Evolutionary conservation across 257 asterid species (phyloP).

Genomic region (Salvia rosmarinus): DNA sequence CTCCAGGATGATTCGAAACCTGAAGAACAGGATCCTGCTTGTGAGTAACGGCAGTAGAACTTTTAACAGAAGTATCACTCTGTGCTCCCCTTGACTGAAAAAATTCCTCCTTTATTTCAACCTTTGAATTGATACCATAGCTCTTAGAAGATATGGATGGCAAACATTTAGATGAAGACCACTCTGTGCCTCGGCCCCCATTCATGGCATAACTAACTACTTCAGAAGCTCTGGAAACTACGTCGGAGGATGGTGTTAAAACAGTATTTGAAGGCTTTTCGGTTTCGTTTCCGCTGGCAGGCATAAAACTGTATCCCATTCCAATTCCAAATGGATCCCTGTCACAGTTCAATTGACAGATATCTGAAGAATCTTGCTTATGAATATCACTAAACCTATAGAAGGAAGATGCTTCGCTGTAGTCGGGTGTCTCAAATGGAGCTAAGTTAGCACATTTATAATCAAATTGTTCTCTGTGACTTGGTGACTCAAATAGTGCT

Average conservation of each 20-base stretch:
- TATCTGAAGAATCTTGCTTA: slow-evolving; percentile 27
- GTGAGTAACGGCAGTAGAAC: slow-evolving; percentile 37
- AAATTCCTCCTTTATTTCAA: slow-evolving; percentile 35
- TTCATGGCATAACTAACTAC: slow-evolving; percentile 34
- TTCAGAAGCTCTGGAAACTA: slow-evolving; percentile 40
- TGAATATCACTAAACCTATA: slow-evolving; percentile 13
- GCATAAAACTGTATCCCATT: slow-evolving; percentile 23
- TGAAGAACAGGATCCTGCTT: slow-evolving; percentile 28
- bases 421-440: slow-evolving; percentile 28
- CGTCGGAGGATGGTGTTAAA: slow-evolving; percentile 26
- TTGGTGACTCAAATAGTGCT: slow-evolving; percentile 36
- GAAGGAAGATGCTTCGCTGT: slow-evolving; percentile 22
- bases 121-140: slow-evolving; percentile 37
- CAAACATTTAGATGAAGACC: slow-evolving; percentile 38
- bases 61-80: slow-evolving; percentile 35
- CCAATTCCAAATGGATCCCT: slow-evolving; percentile 37
- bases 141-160: no score
- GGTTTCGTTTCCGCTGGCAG: slow-evolving; percentile 11
- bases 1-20: slow-evolving; percentile 37
- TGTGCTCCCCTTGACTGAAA: slow-evolving; percentile 42
- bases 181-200: slow-evolving; percentile 33
- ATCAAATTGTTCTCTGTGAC: slow-evolving; percentile 36
- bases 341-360: slow-evolving; percentile 35
- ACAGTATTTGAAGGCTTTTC: slow-evolving; percentile 27
- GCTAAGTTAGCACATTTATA: slow-evolving; percentile 33